Base-by-base conservation (phyloP, 495 filamentous ascomycete genomes). In the Penicillium maclennaniae region DNA sequence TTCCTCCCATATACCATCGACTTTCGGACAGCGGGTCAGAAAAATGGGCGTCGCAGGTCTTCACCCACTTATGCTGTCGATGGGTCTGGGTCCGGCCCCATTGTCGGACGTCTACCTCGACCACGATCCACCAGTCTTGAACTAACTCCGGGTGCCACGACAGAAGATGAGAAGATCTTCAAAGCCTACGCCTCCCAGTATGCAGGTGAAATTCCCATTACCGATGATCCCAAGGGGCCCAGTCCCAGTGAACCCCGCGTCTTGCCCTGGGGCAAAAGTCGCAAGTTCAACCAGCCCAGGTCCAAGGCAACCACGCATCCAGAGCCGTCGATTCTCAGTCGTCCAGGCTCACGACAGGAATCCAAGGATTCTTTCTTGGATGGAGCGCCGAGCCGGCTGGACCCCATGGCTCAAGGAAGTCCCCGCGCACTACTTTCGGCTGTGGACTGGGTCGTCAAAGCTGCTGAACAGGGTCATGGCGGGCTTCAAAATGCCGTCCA, bases 401-500 rank as follows among this genome's bases (percentile, higher is more conserved):
- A 19, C 28, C 47, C 43, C n/a, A 53, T 53, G 47, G 47, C 56
- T 14, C 50, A 47, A 25, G 57, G 55, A 27, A 69, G 59, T 39
- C 84, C 87, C 47, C 76, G 79, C 7, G 74, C 79, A 15, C 21
- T 58, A n/a, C 83, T 87, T 55, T 82, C 83, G 14, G 68, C 79
- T 50, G 79, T 81, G 26, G 76, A 83, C 55, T 96, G 89, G 89
- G 83, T 76, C 17, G 78, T 95, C 34, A 88, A 87, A 54, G 80
- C 83, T 46, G 87, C 89, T 1, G 84, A 92, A 47, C 88, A 92
- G 67, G 91, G 90, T 49, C 93, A 95, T 69, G 88, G 88, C 15
- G 91, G 88, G 43, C 79, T 96, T 19, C 81, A 84, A 46, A 96
- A 95, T 65, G 89, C 91, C 3, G 79, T 92, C 15, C 78, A 83